Conservation (phyloP, 148 eudicot genomes). For the Nyssa sinensis region DNA sequence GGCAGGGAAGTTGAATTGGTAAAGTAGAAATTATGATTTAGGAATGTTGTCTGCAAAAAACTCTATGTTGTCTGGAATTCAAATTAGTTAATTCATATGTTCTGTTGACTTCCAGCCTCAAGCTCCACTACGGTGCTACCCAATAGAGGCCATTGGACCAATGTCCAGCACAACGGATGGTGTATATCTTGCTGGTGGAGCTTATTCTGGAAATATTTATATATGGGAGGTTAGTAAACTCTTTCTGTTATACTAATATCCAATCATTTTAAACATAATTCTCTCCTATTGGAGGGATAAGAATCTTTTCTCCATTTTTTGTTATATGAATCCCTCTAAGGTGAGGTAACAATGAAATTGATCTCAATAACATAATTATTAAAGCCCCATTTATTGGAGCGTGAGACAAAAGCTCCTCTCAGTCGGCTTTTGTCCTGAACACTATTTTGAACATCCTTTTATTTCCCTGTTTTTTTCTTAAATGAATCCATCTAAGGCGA, state of each 20-base stretch:
- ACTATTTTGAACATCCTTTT: too few species aligned
- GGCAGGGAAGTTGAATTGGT: neutral
- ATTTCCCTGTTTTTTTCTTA: too few species aligned
- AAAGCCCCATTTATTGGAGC: too few species aligned
- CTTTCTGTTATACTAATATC: neutral
- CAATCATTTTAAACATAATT: neutral
- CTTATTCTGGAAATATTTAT: conserved; percentile 23
- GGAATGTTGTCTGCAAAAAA: neutral
- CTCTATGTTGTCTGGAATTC: too few species aligned
- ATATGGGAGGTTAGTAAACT: conserved; percentile 23
- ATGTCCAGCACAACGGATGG: conserved; percentile 23
- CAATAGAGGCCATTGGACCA: conserved; percentile 22
- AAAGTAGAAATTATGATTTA: neutral
- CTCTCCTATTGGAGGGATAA: neutral
- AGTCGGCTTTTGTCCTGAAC: too few species aligned
- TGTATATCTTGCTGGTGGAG: conserved; percentile 26
- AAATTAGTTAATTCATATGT: neutral
- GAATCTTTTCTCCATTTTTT: neutral
- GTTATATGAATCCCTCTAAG: neutral
- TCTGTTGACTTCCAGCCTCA: conserved; percentile 17
- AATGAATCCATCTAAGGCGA: too few species aligned
- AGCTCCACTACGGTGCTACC: conserved; percentile 18
- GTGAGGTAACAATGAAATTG: too few species aligned
- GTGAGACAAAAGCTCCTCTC: too few species aligned
- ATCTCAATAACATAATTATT: neutral